Evolutionary conservation across 2,329 filamentous ascomycete genomes (phyloP).

Genomic region (Phialophora verrucosa): DNA sequence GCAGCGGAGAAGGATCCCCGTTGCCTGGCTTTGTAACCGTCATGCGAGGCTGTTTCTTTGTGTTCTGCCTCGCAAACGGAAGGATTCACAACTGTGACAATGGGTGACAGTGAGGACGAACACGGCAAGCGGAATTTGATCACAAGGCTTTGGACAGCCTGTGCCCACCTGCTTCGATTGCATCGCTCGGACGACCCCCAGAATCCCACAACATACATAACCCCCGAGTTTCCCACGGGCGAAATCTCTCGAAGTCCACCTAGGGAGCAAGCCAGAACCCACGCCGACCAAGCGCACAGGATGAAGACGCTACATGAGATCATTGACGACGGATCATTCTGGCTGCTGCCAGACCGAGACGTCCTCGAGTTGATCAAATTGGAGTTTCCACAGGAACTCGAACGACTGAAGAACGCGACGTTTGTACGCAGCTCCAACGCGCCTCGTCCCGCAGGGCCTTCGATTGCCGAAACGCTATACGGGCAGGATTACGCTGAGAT

Average conservation of each 20-base stretch:
- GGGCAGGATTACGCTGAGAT: slow-evolving; percentile 45
- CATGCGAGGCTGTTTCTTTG: slow-evolving; percentile 13
- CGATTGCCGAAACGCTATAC: slow-evolving; percentile 44
- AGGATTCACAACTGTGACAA: slow-evolving; percentile 5
- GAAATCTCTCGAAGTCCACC: neutral
- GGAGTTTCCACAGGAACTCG: slow-evolving; percentile 42
- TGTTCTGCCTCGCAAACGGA: slow-evolving; percentile 5
- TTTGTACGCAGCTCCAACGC: slow-evolving; percentile 26
- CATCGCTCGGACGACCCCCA: neutral
- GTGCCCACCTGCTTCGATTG: neutral
- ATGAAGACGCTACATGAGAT: slow-evolving; percentile 19
- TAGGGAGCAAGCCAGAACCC: neutral
- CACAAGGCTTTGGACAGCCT: slow-evolving; percentile 12
- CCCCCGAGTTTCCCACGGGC: neutral
- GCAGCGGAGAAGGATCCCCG: neutral
- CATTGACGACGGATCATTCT: slow-evolving; percentile 30
- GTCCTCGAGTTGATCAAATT: slow-evolving; percentile 39
- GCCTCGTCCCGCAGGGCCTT: slow-evolving; percentile 26
- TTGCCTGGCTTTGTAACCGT: neutral
- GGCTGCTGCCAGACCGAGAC: slow-evolving; percentile 32
- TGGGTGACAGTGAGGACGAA: slow-evolving; percentile 19
- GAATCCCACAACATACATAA: neutral
- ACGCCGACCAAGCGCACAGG: neutral
- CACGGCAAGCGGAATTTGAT: neutral
- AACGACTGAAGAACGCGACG: slow-evolving; percentile 42